Evolutionary conservation across 2,329 filamentous ascomycete species (phyloP), one percentile per base, ranked within the genome.

Genomic region (Metarhizium sp.): DNA sequence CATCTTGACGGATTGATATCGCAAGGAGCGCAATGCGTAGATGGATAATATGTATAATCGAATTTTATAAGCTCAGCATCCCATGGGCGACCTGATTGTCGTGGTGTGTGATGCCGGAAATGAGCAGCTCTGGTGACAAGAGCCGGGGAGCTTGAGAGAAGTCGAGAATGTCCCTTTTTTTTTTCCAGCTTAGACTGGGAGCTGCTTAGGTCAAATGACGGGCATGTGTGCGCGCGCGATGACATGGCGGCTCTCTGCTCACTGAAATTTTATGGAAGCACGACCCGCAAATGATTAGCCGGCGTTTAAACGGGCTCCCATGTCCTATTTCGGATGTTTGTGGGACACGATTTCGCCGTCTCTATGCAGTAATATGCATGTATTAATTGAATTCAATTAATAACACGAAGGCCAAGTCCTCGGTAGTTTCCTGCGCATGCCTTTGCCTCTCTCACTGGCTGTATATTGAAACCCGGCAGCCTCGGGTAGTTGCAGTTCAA

Each of bases 1-100:
- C 60, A 81, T 81, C 68, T 65, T 60, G 64, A 36, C 20, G 46
- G 46, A 34, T 25, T 38, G 47, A 14, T 30, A 30, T 30, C 25
- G 20, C 18, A 48, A n/a, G 3, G 10, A 18, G 20, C 25, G 25
- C 45, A 30, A 48, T 30, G 42, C 20, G 20, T 29, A 29, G 36
- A 45, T 43, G 54, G 30, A 32, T 6, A 50, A 36, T 25, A 40
- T 3, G 46, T 47, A 32, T 50, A 18, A 14, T 30, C n/a, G 34
- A 46, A 14, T 16, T 34, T 56, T 46, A 53, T n/a, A 34, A 48
- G 47, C 25, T 50, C 49, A 11, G 57, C 56, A 38, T 54, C 42
- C 53, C 47, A 45, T 51, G 47, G 43, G 38, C 29, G 45, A 32
- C 46, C 20, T 16, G 20, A 8, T 30, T 57, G 45, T 40, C 8